phyloP scores from a whole-genome alignment of 345 rosid genomes.

The Gossypium mustelinum region DNA sequence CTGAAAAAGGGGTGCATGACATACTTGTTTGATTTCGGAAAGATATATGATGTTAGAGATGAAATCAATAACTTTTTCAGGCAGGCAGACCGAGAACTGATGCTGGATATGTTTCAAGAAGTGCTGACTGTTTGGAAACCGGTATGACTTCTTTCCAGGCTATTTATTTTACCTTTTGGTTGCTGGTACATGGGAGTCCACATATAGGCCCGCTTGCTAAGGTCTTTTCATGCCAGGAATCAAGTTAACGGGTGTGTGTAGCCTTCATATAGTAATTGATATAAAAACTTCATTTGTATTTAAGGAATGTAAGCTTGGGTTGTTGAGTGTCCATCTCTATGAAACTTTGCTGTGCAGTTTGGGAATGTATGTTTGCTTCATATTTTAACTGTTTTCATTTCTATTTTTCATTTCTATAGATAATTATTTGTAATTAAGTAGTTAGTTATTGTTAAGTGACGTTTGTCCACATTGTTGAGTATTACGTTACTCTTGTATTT shows the following conservation, averaged over 20 bases:
- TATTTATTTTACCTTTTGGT: background rate
- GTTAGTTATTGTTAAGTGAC: background rate
- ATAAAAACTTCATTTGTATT: background rate
- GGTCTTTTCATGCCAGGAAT: background rate
- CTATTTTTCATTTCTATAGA: background rate
- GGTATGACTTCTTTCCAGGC: constrained; percentile 14
- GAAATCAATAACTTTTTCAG: constrained; percentile 70
- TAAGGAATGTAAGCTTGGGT: background rate
- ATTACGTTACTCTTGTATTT: too few species aligned
- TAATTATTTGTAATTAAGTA: background rate
- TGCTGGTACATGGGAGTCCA: background rate
- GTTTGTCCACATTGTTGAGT: too few species aligned
- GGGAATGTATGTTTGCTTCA: background rate
- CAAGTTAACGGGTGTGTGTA: background rate
- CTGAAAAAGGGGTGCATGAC: constrained; percentile 81
- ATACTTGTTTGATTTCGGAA: constrained; percentile 85
- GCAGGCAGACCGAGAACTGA: constrained; percentile 75
- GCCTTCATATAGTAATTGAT: constrained; percentile 1
- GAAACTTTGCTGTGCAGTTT: background rate
- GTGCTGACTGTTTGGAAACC: constrained; percentile 81
- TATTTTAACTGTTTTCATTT: background rate
- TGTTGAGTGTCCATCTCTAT: background rate
- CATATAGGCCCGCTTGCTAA: background rate
- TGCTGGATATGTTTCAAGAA: constrained; percentile 90
- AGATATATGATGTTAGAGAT: constrained; percentile 76